phyloP scores from a whole-genome alignment of 2,329 filamentous ascomycete genomes.

The Teratosphaeria zuluensis region DNA sequence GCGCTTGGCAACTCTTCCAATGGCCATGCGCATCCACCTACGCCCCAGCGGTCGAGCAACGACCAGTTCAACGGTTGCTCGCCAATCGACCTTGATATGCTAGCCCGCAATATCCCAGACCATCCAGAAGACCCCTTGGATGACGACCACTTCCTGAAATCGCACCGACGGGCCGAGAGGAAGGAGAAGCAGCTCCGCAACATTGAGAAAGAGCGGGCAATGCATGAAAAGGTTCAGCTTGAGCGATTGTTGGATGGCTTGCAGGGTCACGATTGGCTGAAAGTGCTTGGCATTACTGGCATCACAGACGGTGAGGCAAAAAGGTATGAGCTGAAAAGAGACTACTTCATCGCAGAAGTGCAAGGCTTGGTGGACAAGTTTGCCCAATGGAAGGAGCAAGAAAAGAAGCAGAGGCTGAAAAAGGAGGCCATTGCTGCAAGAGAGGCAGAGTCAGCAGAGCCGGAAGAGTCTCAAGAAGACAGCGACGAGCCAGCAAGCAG shows the following conservation, averaged over 20 bases:
- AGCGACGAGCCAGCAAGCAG: constrained; percentile 48
- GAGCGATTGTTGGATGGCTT: constrained; percentile 67
- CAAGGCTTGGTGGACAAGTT: constrained; percentile 79
- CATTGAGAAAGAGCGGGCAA: constrained; percentile 55
- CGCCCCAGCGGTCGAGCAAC: constrained; percentile 7
- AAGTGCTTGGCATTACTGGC: constrained; percentile 78
- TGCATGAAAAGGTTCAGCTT: constrained; percentile 58
- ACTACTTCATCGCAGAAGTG: constrained; percentile 77
- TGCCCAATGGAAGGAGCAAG: constrained; percentile 75
- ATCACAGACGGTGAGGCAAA: constrained; percentile 79
- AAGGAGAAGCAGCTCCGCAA: constrained; percentile 61
- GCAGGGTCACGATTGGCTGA: constrained; percentile 85
- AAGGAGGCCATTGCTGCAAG: constrained; percentile 51
- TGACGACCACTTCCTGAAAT: constrained; percentile 47
- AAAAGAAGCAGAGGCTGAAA: constrained; percentile 70
- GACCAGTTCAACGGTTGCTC: constrained; percentile 10
- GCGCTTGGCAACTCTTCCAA: background rate
- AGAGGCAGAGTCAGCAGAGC: constrained; percentile 39
- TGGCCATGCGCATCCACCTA: constrained; percentile 4
- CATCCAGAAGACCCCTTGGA: constrained; percentile 44
- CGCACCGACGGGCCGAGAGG: constrained; percentile 51
- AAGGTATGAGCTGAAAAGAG: constrained; percentile 73
- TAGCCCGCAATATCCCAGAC: constrained; percentile 22
- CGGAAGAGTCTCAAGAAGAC: constrained; percentile 25
- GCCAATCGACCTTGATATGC: constrained; percentile 11